Evolutionary conservation across 805 yeast species (phyloP), one percentile per base, ranked within the genome.

Genomic region (Yamadazyma kitorensis): DNA sequence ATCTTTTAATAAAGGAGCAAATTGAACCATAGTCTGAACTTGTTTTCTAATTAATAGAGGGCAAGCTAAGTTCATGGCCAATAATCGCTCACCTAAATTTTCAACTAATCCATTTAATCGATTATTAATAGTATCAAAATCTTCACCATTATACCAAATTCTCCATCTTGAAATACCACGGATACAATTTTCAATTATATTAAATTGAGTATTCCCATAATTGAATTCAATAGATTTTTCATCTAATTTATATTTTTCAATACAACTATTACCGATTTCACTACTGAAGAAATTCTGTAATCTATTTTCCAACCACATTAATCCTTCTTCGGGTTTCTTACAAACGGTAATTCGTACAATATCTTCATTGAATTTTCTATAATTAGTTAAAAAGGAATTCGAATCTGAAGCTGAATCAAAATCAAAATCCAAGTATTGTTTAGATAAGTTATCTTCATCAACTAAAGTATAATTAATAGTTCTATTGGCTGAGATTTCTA

Each of bases 121-220:
- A 14, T 55, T 67, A 32, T 79, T 80, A 10, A 77, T 65, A 24
- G 64, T 62, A 23, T 74, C 80, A 33, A 75, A 70, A 16, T 72
- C 72, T 4, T 68, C 72, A 5, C 78, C 77, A 22, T 60, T 72
- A 49, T 86, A 88, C 96, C 97, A 91, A 12, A 87, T 79, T 49
- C 86, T 78, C 98, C 99, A 94, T 52, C 99, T 76, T 9, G 93
- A 80, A 16, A 94, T 82, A 23, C 98, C 98, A 40, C 95, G 75
- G 21, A 93, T 76, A 46, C 94, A 82, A 22, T 95, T 82, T 57
- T 91, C 98, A 17, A 88, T 86, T 17, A 88, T 78, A 52, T 80
- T 81, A 41, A 93, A 79, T 54, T 88, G 96, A 0, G 95, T 76
- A 34, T 81, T 73, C 0, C 95, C 93, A 40, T 78, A 73, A 27